These are phyloP conservation scores for Stereocaulon alpinum DNA, from an alignment of 495 filamentous ascomycete genomes.

Conservation along the genomic window DNA sequence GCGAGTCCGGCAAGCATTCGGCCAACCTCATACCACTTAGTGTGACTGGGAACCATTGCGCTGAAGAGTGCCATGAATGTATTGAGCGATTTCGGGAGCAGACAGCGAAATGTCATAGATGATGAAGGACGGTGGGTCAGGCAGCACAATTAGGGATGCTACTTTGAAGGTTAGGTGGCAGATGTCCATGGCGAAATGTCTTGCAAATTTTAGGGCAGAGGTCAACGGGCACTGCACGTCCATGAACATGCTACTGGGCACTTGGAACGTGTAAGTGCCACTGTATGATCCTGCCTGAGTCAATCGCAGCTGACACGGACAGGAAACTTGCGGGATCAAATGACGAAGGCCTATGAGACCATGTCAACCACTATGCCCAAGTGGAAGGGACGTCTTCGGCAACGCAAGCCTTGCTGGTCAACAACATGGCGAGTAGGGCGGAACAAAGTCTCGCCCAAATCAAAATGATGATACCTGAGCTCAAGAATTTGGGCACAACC, in stretches of 20 bases:
- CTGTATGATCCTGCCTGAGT: too few species aligned
- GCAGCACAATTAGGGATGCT: slow-evolving; percentile 9
- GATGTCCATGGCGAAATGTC: slow-evolving; percentile 14
- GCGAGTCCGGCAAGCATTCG: slow-evolving; percentile 5
- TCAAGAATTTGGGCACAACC: too few species aligned
- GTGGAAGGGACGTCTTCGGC: too few species aligned
- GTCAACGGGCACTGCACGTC: slow-evolving; percentile 17
- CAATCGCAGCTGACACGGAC: too few species aligned
- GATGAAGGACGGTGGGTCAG: background rate
- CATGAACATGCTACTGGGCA: slow-evolving; percentile 19
- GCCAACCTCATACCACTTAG: slow-evolving; percentile 12
- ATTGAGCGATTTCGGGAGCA: slow-evolving; percentile 6
- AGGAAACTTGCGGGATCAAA: too few species aligned
- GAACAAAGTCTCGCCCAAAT: too few species aligned
- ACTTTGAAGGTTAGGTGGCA: slow-evolving; percentile 20
- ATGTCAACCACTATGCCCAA: too few species aligned
- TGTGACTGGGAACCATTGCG: slow-evolving; percentile 1
- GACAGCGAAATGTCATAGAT: slow-evolving; percentile 7
- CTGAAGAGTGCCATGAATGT: slow-evolving; percentile 6
- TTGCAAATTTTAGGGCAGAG: slow-evolving; percentile 20
- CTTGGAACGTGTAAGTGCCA: too few species aligned
- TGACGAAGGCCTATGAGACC: too few species aligned
- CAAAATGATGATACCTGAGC: too few species aligned
- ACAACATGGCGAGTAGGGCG: too few species aligned
- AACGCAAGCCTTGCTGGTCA: too few species aligned